Base-by-base conservation (phyloP, 768 basidiomycete genomes). In the Kwoniella mangroviensis region DNA sequence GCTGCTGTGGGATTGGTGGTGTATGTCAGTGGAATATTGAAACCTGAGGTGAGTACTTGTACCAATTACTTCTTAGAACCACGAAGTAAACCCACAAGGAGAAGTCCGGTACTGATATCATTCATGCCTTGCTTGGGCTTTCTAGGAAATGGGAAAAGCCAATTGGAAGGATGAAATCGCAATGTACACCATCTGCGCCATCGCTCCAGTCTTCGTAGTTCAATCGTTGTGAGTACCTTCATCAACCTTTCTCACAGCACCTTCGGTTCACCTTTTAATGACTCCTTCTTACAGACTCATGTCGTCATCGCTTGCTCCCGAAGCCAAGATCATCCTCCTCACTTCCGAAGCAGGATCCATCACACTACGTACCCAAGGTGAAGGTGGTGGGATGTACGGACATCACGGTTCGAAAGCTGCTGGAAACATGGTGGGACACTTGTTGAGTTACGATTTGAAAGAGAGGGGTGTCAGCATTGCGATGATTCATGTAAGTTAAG, bases 351-450 rank as follows among this genome's bases (percentile, higher is more conserved):
- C 84, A 7, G 86, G 86, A 0, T 86, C 86, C 3, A 84, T 86
- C 65, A 75, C 74, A 40, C 79, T 87, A 13, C 79, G 86, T 5
- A 86, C 86, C 0, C 75, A 79, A 70, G 82, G 81, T 51, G 86
- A 87, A 80, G 86, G 86, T 42, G 86, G 86, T 1, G 85, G 85
- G 13, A 87, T 86, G 75, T 86, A 84, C 68, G 86, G 85, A 19
- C 86, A 87, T 73, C 86, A 87, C 70, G 86, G 84, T 1, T 84
- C 83, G 66, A 87, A 87, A 77, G 85, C 84, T 1, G 86, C 86
- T 22, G 83, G 81, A 5, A 87, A 87, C 69, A 87, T 87, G 86
- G 82, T 85, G 11, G 86, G 86, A 2, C 84, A 84, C 54, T 75
- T 87, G 22, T 72, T 87, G 49, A 78, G 83, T 10, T 79, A 81